A percentile compares a stretch with the other conserved stretches of the same genome.
phyloP scores from a whole-genome alignment of 805 yeast species.

The Teunomyces kruisii region DNA sequence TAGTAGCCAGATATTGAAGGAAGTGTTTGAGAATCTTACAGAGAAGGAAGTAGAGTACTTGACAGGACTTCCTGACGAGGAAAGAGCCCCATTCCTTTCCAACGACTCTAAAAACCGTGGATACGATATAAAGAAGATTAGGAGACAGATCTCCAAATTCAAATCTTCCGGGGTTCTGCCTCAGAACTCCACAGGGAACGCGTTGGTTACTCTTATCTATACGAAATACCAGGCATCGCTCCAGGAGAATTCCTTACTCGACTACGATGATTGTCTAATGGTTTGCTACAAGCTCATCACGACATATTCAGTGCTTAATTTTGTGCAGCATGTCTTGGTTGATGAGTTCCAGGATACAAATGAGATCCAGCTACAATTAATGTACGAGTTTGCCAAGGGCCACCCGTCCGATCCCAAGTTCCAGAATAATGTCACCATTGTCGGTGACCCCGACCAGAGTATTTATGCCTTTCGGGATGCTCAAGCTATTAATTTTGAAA shows the following conservation, averaged over 20 bases:
- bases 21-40: conserved; percentile 31
- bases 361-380: conserved; percentile 66
- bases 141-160: conserved; percentile 50
- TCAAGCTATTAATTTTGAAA: conserved; percentile 59
- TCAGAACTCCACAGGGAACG: conserved; percentile 15
- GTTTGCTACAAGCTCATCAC: conserved; percentile 51
- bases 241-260: conserved; percentile 46
- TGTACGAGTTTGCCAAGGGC: conserved; percentile 46
- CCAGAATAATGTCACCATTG: conserved; percentile 70
- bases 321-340: conserved; percentile 70
- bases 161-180: conserved; percentile 55
- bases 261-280: conserved; percentile 82
- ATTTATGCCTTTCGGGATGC: conserved; percentile 90
- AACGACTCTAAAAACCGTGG: conserved; percentile 22
- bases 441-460: conserved; percentile 96
- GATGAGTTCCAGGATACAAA: conserved; percentile 97
- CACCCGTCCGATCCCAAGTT: conserved; percentile 26
- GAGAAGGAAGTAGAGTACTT: conserved; percentile 16
- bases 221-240: conserved; percentile 52
- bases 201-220: conserved; percentile 39
- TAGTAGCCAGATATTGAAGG: conserved; percentile 44
- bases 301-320: conserved; percentile 44
- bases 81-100: conserved; percentile 12
- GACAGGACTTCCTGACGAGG: conserved; percentile 14
- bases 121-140: conserved; percentile 41